Evolutionary conservation across 2,329 filamentous ascomycete species (phyloP).

Genomic region (Rhinocladiella similis): DNA sequence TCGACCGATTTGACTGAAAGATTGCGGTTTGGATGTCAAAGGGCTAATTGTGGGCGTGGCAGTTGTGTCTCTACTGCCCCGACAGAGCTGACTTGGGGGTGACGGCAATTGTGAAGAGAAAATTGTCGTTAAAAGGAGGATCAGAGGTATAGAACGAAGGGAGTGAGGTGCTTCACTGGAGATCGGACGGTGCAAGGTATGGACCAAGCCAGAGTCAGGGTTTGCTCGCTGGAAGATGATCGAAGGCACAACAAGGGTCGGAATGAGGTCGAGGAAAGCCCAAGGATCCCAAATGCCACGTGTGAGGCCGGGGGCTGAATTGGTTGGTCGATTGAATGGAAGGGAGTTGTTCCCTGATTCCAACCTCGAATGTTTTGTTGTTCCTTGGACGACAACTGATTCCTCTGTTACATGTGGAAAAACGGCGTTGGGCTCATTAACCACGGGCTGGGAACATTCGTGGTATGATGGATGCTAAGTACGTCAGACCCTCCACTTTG

Average conservation of each 20-base stretch:
- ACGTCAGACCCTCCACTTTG: constrained; percentile 1
- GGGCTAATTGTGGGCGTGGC: too few relatives aligned
- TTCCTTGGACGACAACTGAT: background rate
- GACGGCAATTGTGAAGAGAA: too few relatives aligned
- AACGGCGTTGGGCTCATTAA: too few relatives aligned
- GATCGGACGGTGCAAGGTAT: too few relatives aligned
- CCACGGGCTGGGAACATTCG: too few relatives aligned
- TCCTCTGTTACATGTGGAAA: background rate
- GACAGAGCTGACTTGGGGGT: too few relatives aligned
- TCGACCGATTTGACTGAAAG: too few relatives aligned
- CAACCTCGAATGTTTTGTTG: background rate
- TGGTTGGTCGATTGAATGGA: background rate
- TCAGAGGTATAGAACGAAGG: too few relatives aligned
- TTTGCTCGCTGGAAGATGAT: background rate
- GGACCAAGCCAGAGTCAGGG: background rate
- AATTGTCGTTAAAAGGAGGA: background rate
- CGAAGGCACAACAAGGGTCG: background rate
- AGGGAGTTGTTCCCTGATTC: background rate
- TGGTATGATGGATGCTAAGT: background rate
- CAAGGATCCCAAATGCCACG: background rate
- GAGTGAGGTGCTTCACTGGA: too few relatives aligned
- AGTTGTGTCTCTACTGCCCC: too few relatives aligned
- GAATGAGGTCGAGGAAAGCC: background rate
- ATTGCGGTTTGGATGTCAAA: too few relatives aligned
- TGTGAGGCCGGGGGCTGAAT: background rate